phyloP scores from a whole-genome alignment of 306 rosid genomes.

The Myrica gale region DNA sequence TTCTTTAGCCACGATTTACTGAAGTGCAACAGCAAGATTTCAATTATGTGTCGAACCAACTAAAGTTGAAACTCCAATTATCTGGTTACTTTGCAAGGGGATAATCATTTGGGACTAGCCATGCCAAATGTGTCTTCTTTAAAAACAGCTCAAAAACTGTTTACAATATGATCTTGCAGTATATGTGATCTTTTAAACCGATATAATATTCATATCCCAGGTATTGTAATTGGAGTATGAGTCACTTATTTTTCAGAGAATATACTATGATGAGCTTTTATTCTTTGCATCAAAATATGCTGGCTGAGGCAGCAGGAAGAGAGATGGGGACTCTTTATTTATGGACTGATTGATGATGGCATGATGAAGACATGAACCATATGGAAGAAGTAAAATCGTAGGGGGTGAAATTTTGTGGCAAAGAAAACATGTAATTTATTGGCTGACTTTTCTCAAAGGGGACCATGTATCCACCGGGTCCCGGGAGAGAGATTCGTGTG shows the following conservation, averaged over 20 bases:
- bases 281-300: not conserved
- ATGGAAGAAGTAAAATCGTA: not conserved
- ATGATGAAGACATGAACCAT: not conserved
- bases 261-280: not conserved
- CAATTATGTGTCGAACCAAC: not conserved
- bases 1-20: not conserved
- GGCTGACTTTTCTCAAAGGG: conserved; percentile 8
- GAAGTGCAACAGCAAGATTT: not conserved
- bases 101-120: not conserved
- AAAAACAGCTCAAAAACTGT: not conserved
- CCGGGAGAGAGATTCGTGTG: not conserved
- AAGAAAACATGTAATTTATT: not conserved
- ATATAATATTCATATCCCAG: not conserved
- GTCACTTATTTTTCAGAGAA: not conserved
- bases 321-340: not conserved
- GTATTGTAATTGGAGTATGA: not conserved
- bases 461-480: conserved; percentile 5
- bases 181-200: too few species aligned
- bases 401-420: not conserved
- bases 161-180: not conserved
- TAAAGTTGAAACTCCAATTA: not conserved
- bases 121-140: not conserved
- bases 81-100: not conserved
- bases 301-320: not conserved
- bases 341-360: not conserved